Base-by-base conservation (phyloP, 768 basidiomycete species). In the Lyophyllum atratum region DNA sequence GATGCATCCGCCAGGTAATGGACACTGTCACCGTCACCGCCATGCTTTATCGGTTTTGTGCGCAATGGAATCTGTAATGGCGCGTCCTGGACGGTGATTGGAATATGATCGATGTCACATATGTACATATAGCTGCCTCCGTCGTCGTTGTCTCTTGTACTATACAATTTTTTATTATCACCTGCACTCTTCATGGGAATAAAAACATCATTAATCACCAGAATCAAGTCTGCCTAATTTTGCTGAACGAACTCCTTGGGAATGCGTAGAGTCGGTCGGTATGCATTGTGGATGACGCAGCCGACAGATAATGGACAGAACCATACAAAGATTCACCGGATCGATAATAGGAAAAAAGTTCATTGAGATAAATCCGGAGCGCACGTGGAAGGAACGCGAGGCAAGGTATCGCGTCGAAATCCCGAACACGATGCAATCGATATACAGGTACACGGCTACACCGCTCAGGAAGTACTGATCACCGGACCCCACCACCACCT, bases 1-100 rank as follows among this genome's bases (percentile, higher is more conserved):
- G 90, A 89, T 85, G 79, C 91, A 92, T 68, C 91, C 90, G 50
- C 92, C 92, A 62, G n/a, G 86, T 93, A 72, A 93, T 93, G 92
- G 90, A 93, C 77, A 85, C 84, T 44, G 90, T 93, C 59, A 88
- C 87, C 25, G 85, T 93, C 63, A 91, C 91, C 26, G 84, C 85
- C 52, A 92, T 93, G 90, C 79, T 93, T 33, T 92, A 90, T 74
- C 86, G 92, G 47, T 90, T 91, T 71, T 89, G 87, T 64, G 77
- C 74, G 43, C 69, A 76, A 48, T 83, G 78, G 77, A 80, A 80
- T 63, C 70, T 82, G 46, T 80, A 69, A 76, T 48, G 43, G 54
- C 52, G 22, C 45, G 21, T 14, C 34, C n/a, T n/a, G n/a, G n/a
- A n/a, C n/a, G n/a, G 42, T 17, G 45, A 24, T 29, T 45, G 42